phyloP scores from a whole-genome alignment of 2,329 filamentous ascomycete species.

The Phaeomoniella chlamydospora region DNA sequence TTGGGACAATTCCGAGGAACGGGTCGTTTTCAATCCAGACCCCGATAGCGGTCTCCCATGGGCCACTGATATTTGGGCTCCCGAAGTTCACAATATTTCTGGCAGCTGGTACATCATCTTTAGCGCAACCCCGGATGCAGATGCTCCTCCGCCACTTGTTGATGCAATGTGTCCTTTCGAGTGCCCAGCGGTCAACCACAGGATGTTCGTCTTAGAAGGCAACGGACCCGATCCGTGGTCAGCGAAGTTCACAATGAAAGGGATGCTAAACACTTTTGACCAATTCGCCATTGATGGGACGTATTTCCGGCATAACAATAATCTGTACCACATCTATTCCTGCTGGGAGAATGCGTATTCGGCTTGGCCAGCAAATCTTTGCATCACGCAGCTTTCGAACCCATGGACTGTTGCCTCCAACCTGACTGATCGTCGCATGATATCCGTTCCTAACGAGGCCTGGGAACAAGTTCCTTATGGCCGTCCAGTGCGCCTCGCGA shows the following conservation, averaged over 20 bases:
- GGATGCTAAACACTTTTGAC: slow-evolving; percentile 33
- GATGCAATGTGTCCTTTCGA: slow-evolving; percentile 34
- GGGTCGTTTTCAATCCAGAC: no score
- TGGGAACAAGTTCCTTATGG: slow-evolving; percentile 39
- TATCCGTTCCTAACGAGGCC: slow-evolving; percentile 30
- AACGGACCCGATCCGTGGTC: slow-evolving; percentile 29
- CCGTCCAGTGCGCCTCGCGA: slow-evolving; percentile 24
- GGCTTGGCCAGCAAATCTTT: slow-evolving; percentile 37
- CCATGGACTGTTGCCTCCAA: slow-evolving; percentile 32
- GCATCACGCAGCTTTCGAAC: slow-evolving; percentile 33
- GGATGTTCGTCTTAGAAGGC: slow-evolving; percentile 36
- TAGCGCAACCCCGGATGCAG: slow-evolving; percentile 32
- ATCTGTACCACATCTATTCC: slow-evolving; percentile 25
- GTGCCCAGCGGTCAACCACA: slow-evolving; percentile 35
- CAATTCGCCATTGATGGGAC: slow-evolving; percentile 41
- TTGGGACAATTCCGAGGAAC: no score
- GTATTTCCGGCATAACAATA: slow-evolving; percentile 30
- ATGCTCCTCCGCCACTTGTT: slow-evolving; percentile 28
- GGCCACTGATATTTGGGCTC: slow-evolving; percentile 37
- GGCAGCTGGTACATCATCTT: slow-evolving; percentile 37
- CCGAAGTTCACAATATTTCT: slow-evolving; percentile 32
- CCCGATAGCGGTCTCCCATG: no score
- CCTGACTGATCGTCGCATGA: slow-evolving; percentile 30
- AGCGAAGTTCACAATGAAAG: slow-evolving; percentile 28
- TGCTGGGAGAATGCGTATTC: slow-evolving; percentile 23